These are phyloP conservation scores for Hevea brasiliensis DNA, from an alignment of 345 rosid genomes.

Conservation along the genomic window DNA sequence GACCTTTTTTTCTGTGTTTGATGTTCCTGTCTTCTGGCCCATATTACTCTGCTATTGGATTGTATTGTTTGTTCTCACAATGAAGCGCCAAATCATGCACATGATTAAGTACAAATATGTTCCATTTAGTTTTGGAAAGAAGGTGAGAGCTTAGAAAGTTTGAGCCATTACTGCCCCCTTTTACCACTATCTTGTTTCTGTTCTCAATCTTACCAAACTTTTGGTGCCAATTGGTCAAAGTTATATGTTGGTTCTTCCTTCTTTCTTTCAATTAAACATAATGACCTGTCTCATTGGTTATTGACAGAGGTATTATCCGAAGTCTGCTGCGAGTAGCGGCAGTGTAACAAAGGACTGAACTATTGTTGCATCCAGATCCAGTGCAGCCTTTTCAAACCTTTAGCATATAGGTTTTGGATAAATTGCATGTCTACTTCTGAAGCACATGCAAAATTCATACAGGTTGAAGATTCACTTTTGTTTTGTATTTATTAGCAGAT, in stretches of 20 bases:
- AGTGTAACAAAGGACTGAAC: slow-evolving; percentile 39
- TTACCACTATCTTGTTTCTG: not conserved
- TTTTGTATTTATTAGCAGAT: not conserved
- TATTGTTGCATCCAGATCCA: slow-evolving; percentile 1
- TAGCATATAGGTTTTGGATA: slow-evolving; percentile 16
- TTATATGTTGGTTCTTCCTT: not conserved
- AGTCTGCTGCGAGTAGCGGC: slow-evolving; percentile 33
- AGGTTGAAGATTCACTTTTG: slow-evolving; percentile 8
- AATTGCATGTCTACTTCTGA: not conserved
- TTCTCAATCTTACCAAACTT: not conserved
- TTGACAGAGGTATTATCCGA: slow-evolving; percentile 45
- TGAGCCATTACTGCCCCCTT: not conserved
- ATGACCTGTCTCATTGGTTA: slow-evolving; percentile 3
- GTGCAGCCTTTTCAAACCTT: slow-evolving; percentile 8
- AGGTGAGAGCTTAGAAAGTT: slow-evolving; percentile 32
- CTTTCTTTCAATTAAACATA: not conserved
- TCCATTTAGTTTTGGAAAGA: slow-evolving; percentile 62
- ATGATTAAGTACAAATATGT: slow-evolving; percentile 66
- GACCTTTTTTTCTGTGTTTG: slow-evolving; percentile 72
- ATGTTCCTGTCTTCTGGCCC: slow-evolving; percentile 92
- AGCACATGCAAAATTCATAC: not conserved
- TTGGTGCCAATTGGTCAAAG: not conserved
- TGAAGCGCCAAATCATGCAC: slow-evolving; percentile 65
- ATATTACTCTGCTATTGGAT: slow-evolving; percentile 73
- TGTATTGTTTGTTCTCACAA: slow-evolving; percentile 67